A percentile compares a stretch with the other conserved stretches of the same genome.
Conservation (phyloP, 257 asterid species). For the Ilex aquifolium region DNA sequence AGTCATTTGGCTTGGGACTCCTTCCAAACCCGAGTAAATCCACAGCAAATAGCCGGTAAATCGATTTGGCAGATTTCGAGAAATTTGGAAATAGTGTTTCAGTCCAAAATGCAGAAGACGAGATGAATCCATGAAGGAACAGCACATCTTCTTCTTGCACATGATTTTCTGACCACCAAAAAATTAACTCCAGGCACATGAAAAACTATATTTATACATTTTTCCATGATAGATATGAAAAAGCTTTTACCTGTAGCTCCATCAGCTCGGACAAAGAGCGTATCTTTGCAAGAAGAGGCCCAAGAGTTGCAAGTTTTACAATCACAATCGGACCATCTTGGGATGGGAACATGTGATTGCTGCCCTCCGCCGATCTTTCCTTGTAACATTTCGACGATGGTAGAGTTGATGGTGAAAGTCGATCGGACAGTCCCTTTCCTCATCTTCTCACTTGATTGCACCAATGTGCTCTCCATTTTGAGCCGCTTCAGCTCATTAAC, state of each 20-base stretch:
- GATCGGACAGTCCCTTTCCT: slow-evolving; percentile 27
- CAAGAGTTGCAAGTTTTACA: slow-evolving; percentile 69
- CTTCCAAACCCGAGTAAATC: slow-evolving; percentile 90
- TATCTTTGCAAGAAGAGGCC: slow-evolving; percentile 48
- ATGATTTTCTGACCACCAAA: background rate
- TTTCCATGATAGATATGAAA: background rate
- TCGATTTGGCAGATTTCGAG: slow-evolving; percentile 53
- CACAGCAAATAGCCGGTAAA: slow-evolving; percentile 74
- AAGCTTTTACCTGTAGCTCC: slow-evolving; percentile 58
- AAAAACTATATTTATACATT: background rate
- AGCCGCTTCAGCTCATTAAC: slow-evolving; percentile 32
- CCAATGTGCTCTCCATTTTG: slow-evolving; percentile 16
- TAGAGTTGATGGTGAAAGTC: slow-evolving; percentile 46
- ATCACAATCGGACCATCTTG: slow-evolving; percentile 94
- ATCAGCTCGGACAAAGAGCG: slow-evolving; percentile 58
- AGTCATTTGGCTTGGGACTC: slow-evolving; percentile 86
- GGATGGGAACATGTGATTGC: slow-evolving; percentile 21
- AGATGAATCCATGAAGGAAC: slow-evolving; percentile 90
- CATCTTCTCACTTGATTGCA: slow-evolving; percentile 10
- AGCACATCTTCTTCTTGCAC: slow-evolving; percentile 58
- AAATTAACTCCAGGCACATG: background rate
- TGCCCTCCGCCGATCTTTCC: slow-evolving; percentile 49
- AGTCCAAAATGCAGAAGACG: slow-evolving; percentile 87
- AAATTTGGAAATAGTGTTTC: slow-evolving; percentile 85
- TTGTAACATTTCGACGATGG: slow-evolving; percentile 70